Percentiles rank a stretch among this genome's conserved stretches.
phyloP scores from a whole-genome alignment of 2,329 filamentous ascomycete genomes.

The Pezicula rhizophila region DNA sequence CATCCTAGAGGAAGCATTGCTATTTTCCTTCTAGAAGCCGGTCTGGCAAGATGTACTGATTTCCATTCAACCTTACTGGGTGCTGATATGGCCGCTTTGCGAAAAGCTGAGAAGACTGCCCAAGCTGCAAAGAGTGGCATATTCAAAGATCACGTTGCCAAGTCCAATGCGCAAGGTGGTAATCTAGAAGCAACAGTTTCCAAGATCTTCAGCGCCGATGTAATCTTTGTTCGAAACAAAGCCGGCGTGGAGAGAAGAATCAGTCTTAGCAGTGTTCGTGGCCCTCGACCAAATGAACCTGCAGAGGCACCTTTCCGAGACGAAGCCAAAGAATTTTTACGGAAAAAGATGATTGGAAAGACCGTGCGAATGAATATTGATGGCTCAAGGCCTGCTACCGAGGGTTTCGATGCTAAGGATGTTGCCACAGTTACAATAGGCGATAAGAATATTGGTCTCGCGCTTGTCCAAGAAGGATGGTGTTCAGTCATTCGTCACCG shows the following conservation, averaged over 20 bases:
- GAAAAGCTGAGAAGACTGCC: slow-evolving; percentile 80
- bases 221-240: slow-evolving; percentile 80
- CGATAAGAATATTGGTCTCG: slow-evolving; percentile 79
- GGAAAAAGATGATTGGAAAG: slow-evolving; percentile 93
- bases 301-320: slow-evolving; percentile 84
- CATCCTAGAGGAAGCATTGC: slow-evolving; percentile 92
- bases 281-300: slow-evolving; percentile 82
- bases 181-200: slow-evolving; percentile 77
- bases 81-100: slow-evolving; percentile 76
- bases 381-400: slow-evolving; percentile 80
- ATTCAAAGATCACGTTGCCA: slow-evolving; percentile 75
- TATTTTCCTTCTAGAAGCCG: slow-evolving; percentile 81
- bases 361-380: slow-evolving; percentile 86
- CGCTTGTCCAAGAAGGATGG: slow-evolving; percentile 87
- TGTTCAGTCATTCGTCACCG: slow-evolving; percentile 91
- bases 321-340: slow-evolving; percentile 92
- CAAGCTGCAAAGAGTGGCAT: slow-evolving; percentile 71
- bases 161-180: slow-evolving; percentile 51
- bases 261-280: slow-evolving; percentile 86
- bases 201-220: slow-evolving; percentile 84
- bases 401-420: slow-evolving; percentile 90
- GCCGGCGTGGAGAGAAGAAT: slow-evolving; percentile 81
- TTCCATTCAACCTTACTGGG: slow-evolving; percentile 93
- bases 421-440: slow-evolving; percentile 82
- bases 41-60: slow-evolving; percentile 87